Percentiles rank a stretch among this genome's conserved stretches.
phyloP scores from a whole-genome alignment of 306 rosid genomes.

The Clitoria ternatea region DNA sequence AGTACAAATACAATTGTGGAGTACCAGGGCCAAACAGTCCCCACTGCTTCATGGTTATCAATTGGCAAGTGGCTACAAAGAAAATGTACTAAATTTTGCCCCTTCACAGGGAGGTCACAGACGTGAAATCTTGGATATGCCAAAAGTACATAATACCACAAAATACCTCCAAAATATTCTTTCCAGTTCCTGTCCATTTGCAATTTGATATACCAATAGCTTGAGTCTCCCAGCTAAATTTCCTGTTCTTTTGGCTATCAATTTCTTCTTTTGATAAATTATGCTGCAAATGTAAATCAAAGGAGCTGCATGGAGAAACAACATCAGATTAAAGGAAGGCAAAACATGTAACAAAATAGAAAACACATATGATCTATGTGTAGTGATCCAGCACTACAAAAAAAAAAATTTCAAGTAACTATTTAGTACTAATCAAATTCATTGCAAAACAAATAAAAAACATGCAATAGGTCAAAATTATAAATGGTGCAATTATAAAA shows the following conservation, averaged over 20 bases:
- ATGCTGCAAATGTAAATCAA: slow-evolving; percentile 59
- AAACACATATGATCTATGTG: background rate
- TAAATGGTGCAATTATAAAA: background rate
- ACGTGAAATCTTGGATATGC: background rate
- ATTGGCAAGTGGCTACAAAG: background rate
- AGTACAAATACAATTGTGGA: background rate
- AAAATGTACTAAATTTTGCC: background rate
- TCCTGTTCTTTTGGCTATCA: slow-evolving; percentile 44
- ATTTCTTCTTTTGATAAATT: slow-evolving; percentile 63
- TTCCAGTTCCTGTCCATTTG: slow-evolving; percentile 83
- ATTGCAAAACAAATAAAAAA: background rate
- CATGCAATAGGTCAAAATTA: background rate
- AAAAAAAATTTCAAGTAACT: background rate
- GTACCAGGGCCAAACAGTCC: background rate
- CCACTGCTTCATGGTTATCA: background rate
- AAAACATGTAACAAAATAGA: background rate
- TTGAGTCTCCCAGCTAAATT: slow-evolving; percentile 71
- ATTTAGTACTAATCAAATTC: background rate
- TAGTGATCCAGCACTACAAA: background rate
- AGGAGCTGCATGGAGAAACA: slow-evolving; percentile 50
- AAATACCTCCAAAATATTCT: slow-evolving; percentile 66
- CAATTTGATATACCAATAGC: slow-evolving; percentile 67
- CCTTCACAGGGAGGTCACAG: slow-evolving; percentile 6
- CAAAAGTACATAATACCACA: slow-evolving; percentile 10
- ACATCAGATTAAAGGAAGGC: slow-evolving; percentile 2